Evolutionary conservation across 2,329 filamentous ascomycete species (phyloP), one percentile per base, ranked within the genome.

Genomic region (Fusarium setosum): DNA sequence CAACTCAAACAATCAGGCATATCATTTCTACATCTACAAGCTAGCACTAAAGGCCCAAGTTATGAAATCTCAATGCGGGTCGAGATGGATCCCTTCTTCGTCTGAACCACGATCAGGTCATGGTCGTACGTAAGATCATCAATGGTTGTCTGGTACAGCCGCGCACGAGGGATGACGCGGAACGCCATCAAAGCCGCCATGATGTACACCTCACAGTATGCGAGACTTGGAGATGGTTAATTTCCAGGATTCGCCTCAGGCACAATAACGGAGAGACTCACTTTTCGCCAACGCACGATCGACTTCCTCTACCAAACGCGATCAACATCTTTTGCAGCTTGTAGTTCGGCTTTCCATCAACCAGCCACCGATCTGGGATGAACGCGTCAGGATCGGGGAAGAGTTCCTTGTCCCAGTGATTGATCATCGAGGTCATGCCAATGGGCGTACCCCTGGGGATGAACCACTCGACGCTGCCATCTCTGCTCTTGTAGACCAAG

Each of bases 381-480:
- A 78, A 82, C 13, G 72, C 57, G n/a, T 72, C 63, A 1, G 78
- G 74, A 0, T 70, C 38, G 3, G 73, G 70, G 42, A 80, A 81
- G 3, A 75, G 53, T 8, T 67, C 69, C 55, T 72, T 45, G 41
- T 77, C 56, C 64, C 61, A 72, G 66, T 77, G 74, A 45, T 72
- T 73, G 59, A 74, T 73, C 61, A 74, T 71, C 9, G 73, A 71
- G 3, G 72, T 75, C 75, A 77, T 77, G 18, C 73, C 71, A 7
- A 76, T 72, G 3, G 73, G 73, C 4, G 75, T 77, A 12, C 73
- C 76, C 54, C 72, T 60, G 3, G 65, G 68, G 37, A 77, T 72
- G 1, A 72, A 50, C 58, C 62, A 71, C n/a, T 68, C 54, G 0
- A 45, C 21, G 1, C 56, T 65, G n/a, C 71, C 60, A 5, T 70